Base-by-base conservation (phyloP, 2,329 filamentous ascomycete genomes). In the Ophiostoma sp. region DNA sequence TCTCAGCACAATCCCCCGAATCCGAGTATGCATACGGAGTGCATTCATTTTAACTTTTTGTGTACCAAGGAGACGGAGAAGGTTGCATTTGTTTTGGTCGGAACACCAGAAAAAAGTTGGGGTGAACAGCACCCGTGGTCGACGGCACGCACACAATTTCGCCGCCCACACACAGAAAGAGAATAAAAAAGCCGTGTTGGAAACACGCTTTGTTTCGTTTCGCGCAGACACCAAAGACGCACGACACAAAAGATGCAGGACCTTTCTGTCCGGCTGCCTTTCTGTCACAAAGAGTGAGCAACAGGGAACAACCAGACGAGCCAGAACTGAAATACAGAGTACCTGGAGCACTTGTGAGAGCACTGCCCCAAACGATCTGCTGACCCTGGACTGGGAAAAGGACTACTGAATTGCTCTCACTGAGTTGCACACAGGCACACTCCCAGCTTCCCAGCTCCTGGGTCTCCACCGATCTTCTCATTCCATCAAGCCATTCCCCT, bases 191-290 rank as follows among this genome's bases (percentile, higher is more conserved):
- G 39, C 64, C 25, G 25, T 69, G 36, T 52, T 45, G 36, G 63
- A 68, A 68, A 68, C 36, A 68, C 36, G 63, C 25, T 25, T n/a
- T 70, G 68, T 70, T 70, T 70, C 68, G 68, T 70, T 70, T 70
- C 68, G 68, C 68, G 68, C 50, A 70, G 50, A 57, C 66, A 19
- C 42, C 15, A 48, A 19, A 3, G 42, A 48, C 15, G 42, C 42
- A 19, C 39, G 39, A 42, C 39, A 39, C 36, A 39, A 42, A 48
- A 17, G 15, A 48, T 19, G 50, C 68, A 42, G 33, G 68, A 39
- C 45, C 25, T 52, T 48, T 66, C 63, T 48, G 36, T 9, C 39
- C 63, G 39, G 11, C n/a, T 12, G 42, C 63, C 39, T 19, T 48
- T 45, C 22, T 48, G 39, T 66, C 63, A n/a, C 22, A 66, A 22